Conservation (phyloP, 2,329 filamentous ascomycete species). For the Arthrinium phaeospermum region DNA sequence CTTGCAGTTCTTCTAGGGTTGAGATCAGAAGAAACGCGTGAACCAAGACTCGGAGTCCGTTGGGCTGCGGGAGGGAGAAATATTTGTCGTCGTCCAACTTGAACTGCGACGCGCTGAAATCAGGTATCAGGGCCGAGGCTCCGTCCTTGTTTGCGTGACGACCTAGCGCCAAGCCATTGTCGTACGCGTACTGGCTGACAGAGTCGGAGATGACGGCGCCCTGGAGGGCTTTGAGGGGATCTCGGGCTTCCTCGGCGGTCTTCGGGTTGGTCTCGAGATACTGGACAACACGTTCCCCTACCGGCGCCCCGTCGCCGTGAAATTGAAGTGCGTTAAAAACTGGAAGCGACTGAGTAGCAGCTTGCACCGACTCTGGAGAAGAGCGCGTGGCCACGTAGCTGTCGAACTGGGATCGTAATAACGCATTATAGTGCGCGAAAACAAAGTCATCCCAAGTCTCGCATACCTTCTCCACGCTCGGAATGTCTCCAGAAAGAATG, state of each 20-base stretch:
- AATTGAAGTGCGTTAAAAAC: slow-evolving; percentile 70
- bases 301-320: slow-evolving; percentile 59
- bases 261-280: slow-evolving; percentile 62
- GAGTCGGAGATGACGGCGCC: slow-evolving; percentile 74
- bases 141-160: slow-evolving; percentile 52
- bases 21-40: slow-evolving; percentile 72
- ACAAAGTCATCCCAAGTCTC: slow-evolving; percentile 84
- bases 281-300: slow-evolving; percentile 64
- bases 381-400: slow-evolving; percentile 65
- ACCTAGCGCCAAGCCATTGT: slow-evolving; percentile 61
- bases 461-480: slow-evolving; percentile 78
- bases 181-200: slow-evolving; percentile 60
- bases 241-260: slow-evolving; percentile 63
- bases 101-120: slow-evolving; percentile 40
- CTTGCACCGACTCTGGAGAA: slow-evolving; percentile 57
- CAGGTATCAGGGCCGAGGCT: slow-evolving; percentile 50
- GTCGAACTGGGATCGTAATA: slow-evolving; percentile 81
- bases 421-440: slow-evolving; percentile 87
- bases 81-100: slow-evolving; percentile 52
- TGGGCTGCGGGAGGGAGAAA: slow-evolving; percentile 62
- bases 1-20: slow-evolving; percentile 65
- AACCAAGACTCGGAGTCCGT: slow-evolving; percentile 70
- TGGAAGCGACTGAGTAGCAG: slow-evolving; percentile 63
- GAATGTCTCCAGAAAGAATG: slow-evolving; percentile 82
- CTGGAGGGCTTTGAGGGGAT: slow-evolving; percentile 77